A percentile compares a stretch with the other conserved stretches of the same genome.
Evolutionary conservation across 2,329 filamentous ascomycete species (phyloP).

Genomic region (Aureobasidium pullulans): DNA sequence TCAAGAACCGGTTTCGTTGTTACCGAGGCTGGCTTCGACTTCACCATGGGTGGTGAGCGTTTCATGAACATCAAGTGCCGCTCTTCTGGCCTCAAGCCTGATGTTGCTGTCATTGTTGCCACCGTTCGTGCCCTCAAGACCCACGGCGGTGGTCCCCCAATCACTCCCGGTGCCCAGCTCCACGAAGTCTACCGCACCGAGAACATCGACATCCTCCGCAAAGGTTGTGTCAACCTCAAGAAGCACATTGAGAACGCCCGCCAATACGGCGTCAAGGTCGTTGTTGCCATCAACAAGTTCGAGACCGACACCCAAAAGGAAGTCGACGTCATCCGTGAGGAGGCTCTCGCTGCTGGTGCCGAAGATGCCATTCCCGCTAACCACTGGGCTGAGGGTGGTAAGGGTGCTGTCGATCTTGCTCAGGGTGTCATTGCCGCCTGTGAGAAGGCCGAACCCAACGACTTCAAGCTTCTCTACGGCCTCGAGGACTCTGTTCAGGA

Average conservation of each 20-base stretch:
- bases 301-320: conserved; percentile 90
- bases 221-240: conserved; percentile 85
- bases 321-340: conserved; percentile 79
- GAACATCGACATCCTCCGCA: conserved; percentile 83
- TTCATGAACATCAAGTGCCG: conserved; percentile 99
- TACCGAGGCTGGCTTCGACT: conserved; percentile 96
- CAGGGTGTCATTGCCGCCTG: conserved; percentile 77
- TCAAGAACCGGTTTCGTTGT: conserved; percentile 86
- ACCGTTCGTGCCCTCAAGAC: conserved; percentile 95
- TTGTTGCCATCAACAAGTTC: conserved; percentile 97
- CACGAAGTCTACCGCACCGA: conserved; percentile 84
- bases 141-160: conserved; percentile 91
- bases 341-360: conserved; percentile 83
- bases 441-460: conserved; percentile 64
- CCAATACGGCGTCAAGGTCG: conserved; percentile 82
- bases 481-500: conserved; percentile 74
- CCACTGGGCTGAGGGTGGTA: conserved; percentile 94
- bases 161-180: conserved; percentile 78
- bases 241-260: conserved; percentile 93
- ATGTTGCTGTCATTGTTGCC: conserved; percentile 90
- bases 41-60: conserved; percentile 98
- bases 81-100: conserved; percentile 82
- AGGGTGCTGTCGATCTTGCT: conserved; percentile 81
- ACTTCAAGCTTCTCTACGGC: conserved; percentile 81
- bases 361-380: conserved; percentile 90